Percentiles rank a stretch among this genome's conserved stretches.
phyloP scores from a whole-genome alignment of 140 eudicot species.

The Anethum foeniculum region DNA sequence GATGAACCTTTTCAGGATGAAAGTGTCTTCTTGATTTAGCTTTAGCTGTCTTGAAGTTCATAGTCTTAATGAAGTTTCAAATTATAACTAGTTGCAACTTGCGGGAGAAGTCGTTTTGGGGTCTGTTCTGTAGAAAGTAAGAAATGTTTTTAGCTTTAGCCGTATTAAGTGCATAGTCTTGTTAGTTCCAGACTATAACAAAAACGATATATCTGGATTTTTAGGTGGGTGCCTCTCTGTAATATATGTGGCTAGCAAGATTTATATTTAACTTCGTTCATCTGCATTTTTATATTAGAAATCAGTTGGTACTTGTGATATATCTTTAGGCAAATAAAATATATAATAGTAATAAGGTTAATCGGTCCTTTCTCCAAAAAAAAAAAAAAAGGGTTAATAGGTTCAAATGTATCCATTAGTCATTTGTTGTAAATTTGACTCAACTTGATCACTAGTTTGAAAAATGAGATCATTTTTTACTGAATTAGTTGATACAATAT shows the following conservation, averaged over 20 bases:
- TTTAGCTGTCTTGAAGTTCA: neutral
- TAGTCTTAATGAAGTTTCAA: neutral
- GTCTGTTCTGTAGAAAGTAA: neutral
- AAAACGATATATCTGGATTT: neutral
- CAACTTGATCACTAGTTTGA: no score
- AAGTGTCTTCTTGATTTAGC: neutral
- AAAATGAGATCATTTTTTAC: no score
- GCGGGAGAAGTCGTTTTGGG: conserved; percentile 37
- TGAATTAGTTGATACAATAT: no score
- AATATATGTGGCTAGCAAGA: neutral
- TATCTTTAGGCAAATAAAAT: no score
- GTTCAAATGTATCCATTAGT: no score
- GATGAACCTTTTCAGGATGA: conserved; percentile 22
- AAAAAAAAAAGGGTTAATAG: no score
- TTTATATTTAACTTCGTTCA: neutral
- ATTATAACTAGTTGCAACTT: conserved; percentile 17
- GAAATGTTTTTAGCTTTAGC: neutral
- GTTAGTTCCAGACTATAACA: neutral
- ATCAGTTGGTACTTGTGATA: neutral
- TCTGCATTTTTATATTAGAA: neutral
- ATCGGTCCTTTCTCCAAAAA: no score
- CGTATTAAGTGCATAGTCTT: neutral
- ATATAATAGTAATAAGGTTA: no score
- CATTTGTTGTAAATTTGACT: no score
- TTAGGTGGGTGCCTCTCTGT: neutral